Conservation (phyloP, 169 alveolate genomes). For the Theileria luwenshuni region DNA sequence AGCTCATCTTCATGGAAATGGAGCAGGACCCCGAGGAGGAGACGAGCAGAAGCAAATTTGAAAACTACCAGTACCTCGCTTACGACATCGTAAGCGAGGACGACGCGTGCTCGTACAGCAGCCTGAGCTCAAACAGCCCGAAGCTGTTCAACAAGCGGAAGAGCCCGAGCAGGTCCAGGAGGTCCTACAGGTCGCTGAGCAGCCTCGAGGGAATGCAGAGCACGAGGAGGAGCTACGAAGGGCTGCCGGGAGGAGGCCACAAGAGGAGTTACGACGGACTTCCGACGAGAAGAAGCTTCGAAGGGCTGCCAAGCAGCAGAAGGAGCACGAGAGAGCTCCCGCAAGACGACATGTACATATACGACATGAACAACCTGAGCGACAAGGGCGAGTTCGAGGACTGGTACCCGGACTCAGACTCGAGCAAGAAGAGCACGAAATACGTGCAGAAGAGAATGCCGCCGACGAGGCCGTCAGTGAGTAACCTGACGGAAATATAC, state of each 20-base stretch:
- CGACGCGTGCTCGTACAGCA: slow-evolving; percentile 26
- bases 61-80: slow-evolving; percentile 57
- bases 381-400: slow-evolving; percentile 40
- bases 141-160: slow-evolving; percentile 28
- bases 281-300: not conserved
- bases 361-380: slow-evolving; percentile 41
- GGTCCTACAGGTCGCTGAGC: slow-evolving; percentile 1
- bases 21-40: not conserved
- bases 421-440: slow-evolving; percentile 41
- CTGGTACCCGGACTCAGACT: slow-evolving; percentile 64
- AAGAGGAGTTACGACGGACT: not conserved
- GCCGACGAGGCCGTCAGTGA: slow-evolving; percentile 27
- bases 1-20: not conserved
- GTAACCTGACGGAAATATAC: slow-evolving; percentile 47
- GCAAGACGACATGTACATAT: slow-evolving; percentile 38
- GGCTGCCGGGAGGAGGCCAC: too few relatives aligned
- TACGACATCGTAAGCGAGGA: slow-evolving; percentile 34
- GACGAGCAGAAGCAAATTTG: slow-evolving; percentile 40
- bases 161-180: slow-evolving; percentile 27
- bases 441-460: slow-evolving; percentile 50
- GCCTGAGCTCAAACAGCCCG: slow-evolving; percentile 23
- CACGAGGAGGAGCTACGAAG: slow-evolving; percentile 8
- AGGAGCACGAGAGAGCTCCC: slow-evolving; percentile 23
- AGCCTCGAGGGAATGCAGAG: slow-evolving; percentile 6
- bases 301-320: slow-evolving; percentile 5